These are phyloP conservation scores for Fusarium tjaetaba DNA, from an alignment of 2,329 filamentous ascomycete species.

Conservation along the genomic window DNA sequence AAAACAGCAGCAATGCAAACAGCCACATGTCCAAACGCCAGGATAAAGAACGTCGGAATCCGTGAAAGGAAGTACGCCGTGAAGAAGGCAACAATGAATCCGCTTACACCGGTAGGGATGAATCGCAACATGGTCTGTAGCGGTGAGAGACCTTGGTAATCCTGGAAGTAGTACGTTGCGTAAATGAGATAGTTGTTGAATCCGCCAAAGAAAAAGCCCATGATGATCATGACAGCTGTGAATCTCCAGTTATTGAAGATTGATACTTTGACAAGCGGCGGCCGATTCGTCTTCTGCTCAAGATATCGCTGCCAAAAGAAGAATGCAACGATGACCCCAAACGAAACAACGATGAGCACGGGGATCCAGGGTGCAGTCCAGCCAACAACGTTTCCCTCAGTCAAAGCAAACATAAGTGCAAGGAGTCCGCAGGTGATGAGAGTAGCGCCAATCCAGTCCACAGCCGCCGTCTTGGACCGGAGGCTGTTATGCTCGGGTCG, in stretches of 20 bases:
- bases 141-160: slow-evolving; percentile 68
- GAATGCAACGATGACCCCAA: slow-evolving; percentile 66
- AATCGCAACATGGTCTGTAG: slow-evolving; percentile 76
- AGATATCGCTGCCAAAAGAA: slow-evolving; percentile 67
- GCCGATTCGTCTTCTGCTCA: slow-evolving; percentile 46
- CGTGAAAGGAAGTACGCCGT: slow-evolving; percentile 66
- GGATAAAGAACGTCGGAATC: slow-evolving; percentile 67
- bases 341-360: slow-evolving; percentile 65
- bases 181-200: slow-evolving; percentile 77
- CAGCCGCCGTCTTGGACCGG: slow-evolving; percentile 53
- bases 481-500: slow-evolving; percentile 35
- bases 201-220: slow-evolving; percentile 71
- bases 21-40: slow-evolving; percentile 66
- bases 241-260: slow-evolving; percentile 70
- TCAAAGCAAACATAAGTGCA: slow-evolving; percentile 72
- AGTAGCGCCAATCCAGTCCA: slow-evolving; percentile 74
- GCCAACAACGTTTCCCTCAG: slow-evolving; percentile 74
- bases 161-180: slow-evolving; percentile 76
- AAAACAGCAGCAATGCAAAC: slow-evolving; percentile 67
- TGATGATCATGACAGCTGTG: slow-evolving; percentile 70
- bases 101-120: slow-evolving; percentile 70
- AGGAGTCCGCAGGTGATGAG: slow-evolving; percentile 71
- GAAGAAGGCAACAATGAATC: slow-evolving; percentile 65
- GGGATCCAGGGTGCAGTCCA: slow-evolving; percentile 73
- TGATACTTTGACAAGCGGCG: slow-evolving; percentile 73